These are phyloP conservation scores for Solanum hybrid DNA, from an alignment of 305 asterid genomes.

Conservation along the genomic window DNA sequence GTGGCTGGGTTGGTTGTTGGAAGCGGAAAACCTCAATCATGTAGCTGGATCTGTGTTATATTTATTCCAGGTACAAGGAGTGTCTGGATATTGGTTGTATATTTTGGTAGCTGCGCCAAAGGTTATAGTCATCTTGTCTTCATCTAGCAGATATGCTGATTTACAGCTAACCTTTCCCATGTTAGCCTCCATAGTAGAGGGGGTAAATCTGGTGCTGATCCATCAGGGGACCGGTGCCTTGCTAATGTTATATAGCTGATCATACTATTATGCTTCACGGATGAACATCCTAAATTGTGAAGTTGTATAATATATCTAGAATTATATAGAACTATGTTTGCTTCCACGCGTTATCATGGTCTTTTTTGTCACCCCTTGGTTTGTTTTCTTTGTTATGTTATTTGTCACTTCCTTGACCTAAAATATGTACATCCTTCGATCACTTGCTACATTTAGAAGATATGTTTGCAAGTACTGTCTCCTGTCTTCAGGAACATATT, in stretches of 20 bases:
- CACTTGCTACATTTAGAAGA: neutral
- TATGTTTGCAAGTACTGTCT: neutral
- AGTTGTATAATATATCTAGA: constrained; percentile 7
- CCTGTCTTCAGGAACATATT: neutral
- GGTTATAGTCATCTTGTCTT: constrained; percentile 2
- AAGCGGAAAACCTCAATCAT: neutral
- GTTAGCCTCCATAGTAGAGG: constrained; percentile 3
- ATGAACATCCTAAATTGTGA: neutral
- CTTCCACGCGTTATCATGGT: neutral
- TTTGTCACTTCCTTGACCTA: neutral
- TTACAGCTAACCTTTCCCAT: constrained; percentile 1
- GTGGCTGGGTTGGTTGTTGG: neutral
- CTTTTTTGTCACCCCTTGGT: neutral
- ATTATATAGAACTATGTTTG: constrained; percentile 3
- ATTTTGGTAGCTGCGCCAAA: neutral
- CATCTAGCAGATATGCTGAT: neutral
- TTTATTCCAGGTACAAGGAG: neutral
- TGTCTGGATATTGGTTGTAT: constrained; percentile 6
- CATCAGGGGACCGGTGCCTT: neutral
- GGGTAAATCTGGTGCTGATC: constrained; percentile 6
- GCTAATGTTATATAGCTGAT: constrained; percentile 4
- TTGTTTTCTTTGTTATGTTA: neutral
- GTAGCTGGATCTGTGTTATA: neutral
- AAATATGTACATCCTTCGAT: neutral
- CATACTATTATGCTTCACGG: constrained; percentile 4